phyloP scores from a whole-genome alignment of 345 rosid genomes.

The Dipteronia sinensis region DNA sequence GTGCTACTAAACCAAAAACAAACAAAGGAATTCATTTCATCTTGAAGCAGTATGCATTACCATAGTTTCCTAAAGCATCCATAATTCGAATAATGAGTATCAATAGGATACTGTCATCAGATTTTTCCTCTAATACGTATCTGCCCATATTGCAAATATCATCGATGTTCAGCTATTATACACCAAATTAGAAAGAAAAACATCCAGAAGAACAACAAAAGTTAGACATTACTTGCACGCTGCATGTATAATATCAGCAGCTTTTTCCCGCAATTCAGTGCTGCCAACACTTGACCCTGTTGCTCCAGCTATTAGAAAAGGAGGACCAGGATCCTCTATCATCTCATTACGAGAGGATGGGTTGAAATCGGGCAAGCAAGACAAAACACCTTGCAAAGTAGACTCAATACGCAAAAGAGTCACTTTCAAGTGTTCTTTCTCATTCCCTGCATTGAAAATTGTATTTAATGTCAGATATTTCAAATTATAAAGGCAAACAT shows the following conservation, averaged over 20 bases:
- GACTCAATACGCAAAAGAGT: slow-evolving; percentile 97
- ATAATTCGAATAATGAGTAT: slow-evolving; percentile 81
- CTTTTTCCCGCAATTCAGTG: slow-evolving; percentile 78
- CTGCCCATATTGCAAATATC: slow-evolving; percentile 44
- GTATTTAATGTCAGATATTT: slow-evolving; percentile 24
- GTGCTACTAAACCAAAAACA: slow-evolving; percentile 2
- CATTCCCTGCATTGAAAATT: slow-evolving; percentile 70
- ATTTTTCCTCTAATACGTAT: slow-evolving; percentile 83
- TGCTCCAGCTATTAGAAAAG: slow-evolving; percentile 95
- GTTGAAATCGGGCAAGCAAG: slow-evolving; percentile 98
- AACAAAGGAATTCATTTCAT: slow-evolving; percentile 19
- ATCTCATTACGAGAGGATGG: slow-evolving; percentile 71
- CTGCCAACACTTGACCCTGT: slow-evolving; percentile 90
- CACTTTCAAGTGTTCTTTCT: slow-evolving; percentile 97
- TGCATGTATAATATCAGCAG: slow-evolving; percentile 71
- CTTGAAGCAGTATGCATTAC: slow-evolving; percentile 45
- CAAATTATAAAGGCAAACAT: slow-evolving; percentile 13
- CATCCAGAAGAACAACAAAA: slow-evolving; percentile 12
- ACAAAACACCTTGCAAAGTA: slow-evolving; percentile 93
- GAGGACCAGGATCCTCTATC: slow-evolving; percentile 50
- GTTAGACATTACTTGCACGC: slow-evolving; percentile 84
- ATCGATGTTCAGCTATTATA: slow-evolving; percentile 25
- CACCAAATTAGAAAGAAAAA: slow-evolving; percentile 7
- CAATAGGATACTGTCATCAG: slow-evolving; percentile 97
- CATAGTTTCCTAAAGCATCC: slow-evolving; percentile 95